Evolutionary conservation across 2,329 filamentous ascomycete genomes (phyloP).

Genomic region (Neophaeococcomyces mojaviensis): DNA sequence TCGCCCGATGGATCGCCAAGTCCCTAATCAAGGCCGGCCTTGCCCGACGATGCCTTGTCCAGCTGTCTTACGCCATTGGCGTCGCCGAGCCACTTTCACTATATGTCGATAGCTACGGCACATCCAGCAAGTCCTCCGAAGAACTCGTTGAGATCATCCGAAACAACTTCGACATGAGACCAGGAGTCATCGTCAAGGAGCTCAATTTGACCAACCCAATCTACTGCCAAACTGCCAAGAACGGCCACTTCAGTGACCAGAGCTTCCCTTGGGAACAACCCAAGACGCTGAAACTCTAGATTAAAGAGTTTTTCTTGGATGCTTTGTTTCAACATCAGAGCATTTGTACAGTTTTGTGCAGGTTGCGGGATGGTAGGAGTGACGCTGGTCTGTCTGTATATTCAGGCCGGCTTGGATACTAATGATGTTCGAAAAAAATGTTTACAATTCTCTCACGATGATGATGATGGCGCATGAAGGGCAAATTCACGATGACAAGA

Average conservation of each 20-base stretch:
- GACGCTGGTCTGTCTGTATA: not conserved
- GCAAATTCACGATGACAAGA: constrained; percentile 8
- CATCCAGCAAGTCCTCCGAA: constrained; percentile 77
- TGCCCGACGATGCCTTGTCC: constrained; percentile 85
- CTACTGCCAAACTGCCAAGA: constrained; percentile 98
- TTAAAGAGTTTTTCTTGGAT: constrained; percentile 15
- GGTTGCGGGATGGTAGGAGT: not conserved
- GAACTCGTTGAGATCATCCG: constrained; percentile 93
- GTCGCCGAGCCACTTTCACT: constrained; percentile 95
- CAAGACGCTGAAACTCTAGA: constrained; percentile 86
- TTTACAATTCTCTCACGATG: constrained; percentile 9
- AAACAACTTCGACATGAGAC: constrained; percentile 94
- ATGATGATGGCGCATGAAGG: constrained; percentile 8
- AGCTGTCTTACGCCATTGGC: constrained; percentile 99
- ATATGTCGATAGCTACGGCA: constrained; percentile 97
- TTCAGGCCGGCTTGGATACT: not conserved
- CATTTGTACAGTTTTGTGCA: constrained; percentile 6
- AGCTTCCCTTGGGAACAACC: constrained; percentile 97
- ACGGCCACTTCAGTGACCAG: constrained; percentile 99
- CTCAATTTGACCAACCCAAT: constrained; percentile 92
- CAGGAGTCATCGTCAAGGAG: constrained; percentile 97
- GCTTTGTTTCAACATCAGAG: constrained; percentile 12
- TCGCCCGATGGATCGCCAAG: constrained; percentile 98
- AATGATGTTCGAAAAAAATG: constrained; percentile 3
- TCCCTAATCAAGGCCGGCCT: constrained; percentile 85